phyloP scores from a whole-genome alignment of 768 basidiomycete species.

The Auricularia heimuer region DNA sequence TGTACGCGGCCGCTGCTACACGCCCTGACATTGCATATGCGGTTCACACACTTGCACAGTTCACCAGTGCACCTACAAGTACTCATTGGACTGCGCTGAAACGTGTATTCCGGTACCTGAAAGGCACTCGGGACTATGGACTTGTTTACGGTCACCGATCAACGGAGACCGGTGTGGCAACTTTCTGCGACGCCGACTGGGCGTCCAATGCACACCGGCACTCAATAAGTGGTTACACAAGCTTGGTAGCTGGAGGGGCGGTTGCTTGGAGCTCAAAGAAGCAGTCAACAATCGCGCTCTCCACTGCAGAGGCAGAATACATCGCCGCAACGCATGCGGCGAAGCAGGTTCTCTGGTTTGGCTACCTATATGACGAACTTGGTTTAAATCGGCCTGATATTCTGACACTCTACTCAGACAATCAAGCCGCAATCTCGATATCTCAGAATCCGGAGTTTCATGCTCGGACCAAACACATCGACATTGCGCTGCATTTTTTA shows the following conservation, averaged over 20 bases:
- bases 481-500: conserved; percentile 25
- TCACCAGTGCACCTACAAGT: conserved; percentile 13
- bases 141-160: conserved; percentile 11
- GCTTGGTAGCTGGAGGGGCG: conserved; percentile 12
- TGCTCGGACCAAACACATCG: conserved; percentile 26
- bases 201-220: conserved; percentile 17
- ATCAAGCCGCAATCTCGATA: conserved; percentile 22
- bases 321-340: conserved; percentile 15
- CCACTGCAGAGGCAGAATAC: conserved; percentile 21
- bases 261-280: conserved; percentile 18
- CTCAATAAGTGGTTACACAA: conserved; percentile 23
- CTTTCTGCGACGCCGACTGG: conserved; percentile 18
- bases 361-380: conserved; percentile 9
- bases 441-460: conserved; percentile 20
- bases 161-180: too few relatives aligned
- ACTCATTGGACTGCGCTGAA: conserved; percentile 20
- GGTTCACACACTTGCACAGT: conserved; percentile 16
- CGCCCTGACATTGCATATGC: conserved; percentile 23
- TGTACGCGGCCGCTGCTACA: conserved; percentile 20
- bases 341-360: conserved; percentile 9
- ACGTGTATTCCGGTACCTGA: conserved; percentile 20
- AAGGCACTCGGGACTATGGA: conserved; percentile 12
- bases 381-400: not conserved
- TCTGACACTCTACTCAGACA: conserved; percentile 19
- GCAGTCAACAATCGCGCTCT: conserved; percentile 18